Evolutionary conservation across 805 yeast genomes (phyloP).

Genomic region (Saccharomyces mikatae): DNA sequence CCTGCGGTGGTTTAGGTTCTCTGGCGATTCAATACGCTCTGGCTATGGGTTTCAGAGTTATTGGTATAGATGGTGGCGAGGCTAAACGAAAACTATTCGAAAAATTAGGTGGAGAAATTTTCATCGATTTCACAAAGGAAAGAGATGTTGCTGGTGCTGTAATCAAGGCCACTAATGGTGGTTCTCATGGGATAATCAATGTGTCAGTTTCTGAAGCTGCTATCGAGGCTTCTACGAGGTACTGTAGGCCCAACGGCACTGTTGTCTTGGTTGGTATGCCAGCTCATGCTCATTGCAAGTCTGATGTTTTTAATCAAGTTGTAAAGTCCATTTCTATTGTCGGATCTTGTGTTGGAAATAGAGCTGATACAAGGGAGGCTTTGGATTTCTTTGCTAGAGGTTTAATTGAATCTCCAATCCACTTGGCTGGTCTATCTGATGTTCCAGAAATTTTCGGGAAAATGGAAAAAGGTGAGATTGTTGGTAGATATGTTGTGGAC

Average conservation of each 20-base stretch:
- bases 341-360: slow-evolving; percentile 46
- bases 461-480: slow-evolving; percentile 78
- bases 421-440: slow-evolving; percentile 66
- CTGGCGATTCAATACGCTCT: slow-evolving; percentile 68
- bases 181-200: slow-evolving; percentile 64
- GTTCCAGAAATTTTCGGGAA: slow-evolving; percentile 59
- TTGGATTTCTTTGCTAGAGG: slow-evolving; percentile 68
- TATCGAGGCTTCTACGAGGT: slow-evolving; percentile 41
- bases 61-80: slow-evolving; percentile 69
- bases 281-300: slow-evolving; percentile 40
- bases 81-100: slow-evolving; percentile 50
- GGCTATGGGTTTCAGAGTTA: slow-evolving; percentile 65
- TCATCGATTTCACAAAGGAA: slow-evolving; percentile 45
- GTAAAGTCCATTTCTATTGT: slow-evolving; percentile 40
- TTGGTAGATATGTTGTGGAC: slow-evolving; percentile 85
- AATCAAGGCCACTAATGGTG: slow-evolving; percentile 46
- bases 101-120: slow-evolving; percentile 56
- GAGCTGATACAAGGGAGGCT: slow-evolving; percentile 54
- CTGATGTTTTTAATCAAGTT: slow-evolving; percentile 44
- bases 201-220: slow-evolving; percentile 51
- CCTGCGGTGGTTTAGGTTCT: slow-evolving; percentile 76
- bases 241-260: slow-evolving; percentile 52
- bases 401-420: slow-evolving; percentile 62
- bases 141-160: slow-evolving; percentile 44
- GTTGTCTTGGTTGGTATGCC: slow-evolving; percentile 57